Conservation (phyloP, 2,329 filamentous ascomycete genomes). For the Dothidotthia symphoricarpi region DNA sequence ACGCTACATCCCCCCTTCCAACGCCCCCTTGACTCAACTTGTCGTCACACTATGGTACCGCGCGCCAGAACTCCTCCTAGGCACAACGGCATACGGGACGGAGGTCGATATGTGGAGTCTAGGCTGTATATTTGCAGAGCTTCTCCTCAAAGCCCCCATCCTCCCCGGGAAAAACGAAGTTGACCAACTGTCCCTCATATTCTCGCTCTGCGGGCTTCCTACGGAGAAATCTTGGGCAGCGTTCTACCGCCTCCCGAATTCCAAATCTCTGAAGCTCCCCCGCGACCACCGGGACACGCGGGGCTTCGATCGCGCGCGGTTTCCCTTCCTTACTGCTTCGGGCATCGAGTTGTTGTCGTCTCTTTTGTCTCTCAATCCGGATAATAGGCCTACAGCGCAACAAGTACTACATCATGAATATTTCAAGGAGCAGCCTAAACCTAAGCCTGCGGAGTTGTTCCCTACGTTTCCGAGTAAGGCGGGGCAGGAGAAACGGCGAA, state of each 20-base stretch:
- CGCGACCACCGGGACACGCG: slow-evolving; percentile 35
- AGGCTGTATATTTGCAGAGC: slow-evolving; percentile 92
- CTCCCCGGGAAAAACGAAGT: slow-evolving; percentile 91
- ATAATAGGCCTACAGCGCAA: slow-evolving; percentile 64
- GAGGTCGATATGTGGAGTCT: slow-evolving; percentile 94
- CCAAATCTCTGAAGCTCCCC: slow-evolving; percentile 69
- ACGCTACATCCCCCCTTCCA: slow-evolving; percentile 67
- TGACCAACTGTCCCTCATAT: slow-evolving; percentile 77
- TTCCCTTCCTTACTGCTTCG: slow-evolving; percentile 75
- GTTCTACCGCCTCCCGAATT: slow-evolving; percentile 85
- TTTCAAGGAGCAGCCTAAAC: slow-evolving; percentile 83
- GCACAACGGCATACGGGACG: slow-evolving; percentile 69
- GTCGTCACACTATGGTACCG: slow-evolving; percentile 98
- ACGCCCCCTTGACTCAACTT: slow-evolving; percentile 80
- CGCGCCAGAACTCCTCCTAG: slow-evolving; percentile 83
- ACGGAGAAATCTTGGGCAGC: slow-evolving; percentile 79
- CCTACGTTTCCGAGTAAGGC: slow-evolving; percentile 96
- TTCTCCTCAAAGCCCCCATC: slow-evolving; percentile 77
- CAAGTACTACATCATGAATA: slow-evolving; percentile 78
- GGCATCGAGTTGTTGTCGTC: slow-evolving; percentile 68
- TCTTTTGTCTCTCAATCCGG: slow-evolving; percentile 74
- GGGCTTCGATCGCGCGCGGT: slow-evolving; percentile 69
- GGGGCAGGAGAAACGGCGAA: slow-evolving; percentile 77
- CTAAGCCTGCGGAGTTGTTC: slow-evolving; percentile 89
- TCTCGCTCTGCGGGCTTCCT: slow-evolving; percentile 83